phyloP scores from a whole-genome alignment of 176 grass and related monocot genomes.

The Phyllostachys edulis region DNA sequence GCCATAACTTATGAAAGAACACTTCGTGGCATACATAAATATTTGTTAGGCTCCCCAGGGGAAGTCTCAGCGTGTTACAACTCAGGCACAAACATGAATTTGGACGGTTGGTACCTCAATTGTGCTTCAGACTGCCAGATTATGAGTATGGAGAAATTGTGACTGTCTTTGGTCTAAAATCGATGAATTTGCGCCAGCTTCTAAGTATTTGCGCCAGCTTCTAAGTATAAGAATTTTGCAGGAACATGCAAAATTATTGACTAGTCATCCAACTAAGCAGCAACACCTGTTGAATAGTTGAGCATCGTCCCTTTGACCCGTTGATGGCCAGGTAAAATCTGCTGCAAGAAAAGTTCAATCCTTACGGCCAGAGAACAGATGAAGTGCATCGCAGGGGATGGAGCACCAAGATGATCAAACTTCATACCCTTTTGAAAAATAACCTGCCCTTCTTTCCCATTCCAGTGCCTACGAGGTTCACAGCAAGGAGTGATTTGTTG shows the following conservation, averaged over 20 bases:
- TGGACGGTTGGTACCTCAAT: background rate
- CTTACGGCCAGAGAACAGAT: constrained; percentile 36
- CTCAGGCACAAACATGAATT: constrained; percentile 28
- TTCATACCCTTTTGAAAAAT: constrained; percentile 96
- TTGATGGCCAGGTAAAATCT: constrained; percentile 62
- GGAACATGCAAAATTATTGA: background rate
- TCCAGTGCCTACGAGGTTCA: constrained; percentile 59
- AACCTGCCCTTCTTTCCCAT: constrained; percentile 86
- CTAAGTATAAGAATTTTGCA: background rate
- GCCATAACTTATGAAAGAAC: constrained; percentile 23
- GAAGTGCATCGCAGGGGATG: constrained; percentile 42
- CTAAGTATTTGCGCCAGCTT: background rate
- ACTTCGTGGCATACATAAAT: constrained; percentile 10
- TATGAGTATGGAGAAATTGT: background rate
- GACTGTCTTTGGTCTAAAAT: background rate
- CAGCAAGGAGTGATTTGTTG: constrained; percentile 64
- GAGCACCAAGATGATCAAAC: constrained; percentile 34
- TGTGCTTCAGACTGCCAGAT: background rate
- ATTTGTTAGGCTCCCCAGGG: constrained; percentile 24
- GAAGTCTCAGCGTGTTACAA: constrained; percentile 30
- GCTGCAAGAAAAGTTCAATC: constrained; percentile 59
- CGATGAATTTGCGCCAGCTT: background rate
- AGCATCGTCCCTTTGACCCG: constrained; percentile 52
- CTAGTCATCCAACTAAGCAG: constrained; percentile 25
- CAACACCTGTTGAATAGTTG: constrained; percentile 34